These are phyloP conservation scores for Penicillium flavigenum DNA, from an alignment of 495 filamentous ascomycete genomes.

Conservation along the genomic window DNA sequence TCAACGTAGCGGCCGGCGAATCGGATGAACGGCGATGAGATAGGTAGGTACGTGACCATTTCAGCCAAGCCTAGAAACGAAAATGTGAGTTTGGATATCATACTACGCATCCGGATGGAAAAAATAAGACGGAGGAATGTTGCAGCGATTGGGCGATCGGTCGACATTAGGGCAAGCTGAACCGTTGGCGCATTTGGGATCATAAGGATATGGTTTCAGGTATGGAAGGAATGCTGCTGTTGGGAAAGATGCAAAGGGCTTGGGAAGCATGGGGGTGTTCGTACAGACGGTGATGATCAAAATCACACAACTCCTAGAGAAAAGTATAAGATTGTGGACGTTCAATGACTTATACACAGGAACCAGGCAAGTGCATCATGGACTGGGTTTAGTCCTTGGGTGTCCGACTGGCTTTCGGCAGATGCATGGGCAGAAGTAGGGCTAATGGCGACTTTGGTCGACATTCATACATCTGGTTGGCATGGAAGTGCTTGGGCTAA, in stretches of 20 bases:
- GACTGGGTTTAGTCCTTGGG: constrained; percentile 12
- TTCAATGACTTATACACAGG: constrained; percentile 1
- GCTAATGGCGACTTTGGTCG: constrained; percentile 7
- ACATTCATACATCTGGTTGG: constrained; percentile 1
- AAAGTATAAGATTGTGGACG: constrained; percentile 32
- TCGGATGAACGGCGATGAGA: constrained; percentile 79
- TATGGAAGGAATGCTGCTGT: background rate
- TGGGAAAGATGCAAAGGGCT: constrained; percentile 23
- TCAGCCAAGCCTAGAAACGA: constrained; percentile 60
- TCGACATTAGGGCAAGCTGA: background rate
- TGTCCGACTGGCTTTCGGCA: constrained; percentile 8
- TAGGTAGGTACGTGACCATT: constrained; percentile 80
- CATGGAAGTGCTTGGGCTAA: constrained; percentile 9
- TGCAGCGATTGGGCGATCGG: constrained; percentile 4
- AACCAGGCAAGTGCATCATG: constrained; percentile 6
- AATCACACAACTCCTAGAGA: constrained; percentile 63
- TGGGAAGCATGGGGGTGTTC: constrained; percentile 23
- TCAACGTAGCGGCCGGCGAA: constrained; percentile 81
- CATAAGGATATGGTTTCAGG: background rate
- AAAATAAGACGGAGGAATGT: background rate
- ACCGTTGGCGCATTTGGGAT: constrained; percentile 12
- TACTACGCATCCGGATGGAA: constrained; percentile 9
- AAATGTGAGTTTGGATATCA: constrained; percentile 20
- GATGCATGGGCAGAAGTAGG: constrained; percentile 2
- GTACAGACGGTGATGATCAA: constrained; percentile 64